phyloP scores from a whole-genome alignment of 371 early-diverging fungal genomes.

The Mucor mucedo region DNA sequence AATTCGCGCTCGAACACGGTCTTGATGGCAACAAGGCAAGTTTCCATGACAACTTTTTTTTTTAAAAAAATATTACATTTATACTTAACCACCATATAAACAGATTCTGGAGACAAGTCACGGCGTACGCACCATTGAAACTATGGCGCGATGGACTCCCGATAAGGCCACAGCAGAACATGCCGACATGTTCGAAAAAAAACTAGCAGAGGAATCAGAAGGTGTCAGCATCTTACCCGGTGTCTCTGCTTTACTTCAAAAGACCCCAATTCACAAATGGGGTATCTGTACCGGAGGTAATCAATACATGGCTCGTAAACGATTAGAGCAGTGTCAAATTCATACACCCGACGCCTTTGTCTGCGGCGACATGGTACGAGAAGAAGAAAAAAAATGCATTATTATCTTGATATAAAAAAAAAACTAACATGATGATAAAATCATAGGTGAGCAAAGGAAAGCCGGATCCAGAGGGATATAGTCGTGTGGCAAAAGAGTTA shows the following conservation, averaged over 20 bases:
- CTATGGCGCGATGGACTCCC: constrained; percentile 29
- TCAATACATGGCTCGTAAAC: constrained; percentile 41
- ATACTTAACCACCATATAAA: background rate
- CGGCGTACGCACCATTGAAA: constrained; percentile 51
- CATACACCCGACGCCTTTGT: constrained; percentile 30
- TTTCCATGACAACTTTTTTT: too few relatives aligned
- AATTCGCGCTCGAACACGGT: constrained; percentile 44
- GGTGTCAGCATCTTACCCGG: constrained; percentile 36
- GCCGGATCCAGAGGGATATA: constrained; percentile 69
- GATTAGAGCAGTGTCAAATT: constrained; percentile 40
- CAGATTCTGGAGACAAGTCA: constrained; percentile 44
- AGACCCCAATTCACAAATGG: constrained; percentile 33
- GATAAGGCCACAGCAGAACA: constrained; percentile 25
- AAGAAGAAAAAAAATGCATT: too few relatives aligned
- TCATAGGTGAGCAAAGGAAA: constrained; percentile 54
- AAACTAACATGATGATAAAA: background rate
- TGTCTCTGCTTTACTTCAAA: constrained; percentile 34
- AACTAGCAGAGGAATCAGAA: constrained; percentile 21
- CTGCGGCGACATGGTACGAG: constrained; percentile 46
- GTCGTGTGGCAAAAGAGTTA: constrained; percentile 47
- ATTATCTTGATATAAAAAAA: background rate
- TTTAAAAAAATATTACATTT: background rate
- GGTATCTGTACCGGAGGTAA: constrained; percentile 45
- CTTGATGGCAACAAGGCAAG: constrained; percentile 46
- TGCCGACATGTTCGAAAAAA: constrained; percentile 18